phyloP scores from a whole-genome alignment of 352 stramenopile genomes.

The Phytophthora brassicae region DNA sequence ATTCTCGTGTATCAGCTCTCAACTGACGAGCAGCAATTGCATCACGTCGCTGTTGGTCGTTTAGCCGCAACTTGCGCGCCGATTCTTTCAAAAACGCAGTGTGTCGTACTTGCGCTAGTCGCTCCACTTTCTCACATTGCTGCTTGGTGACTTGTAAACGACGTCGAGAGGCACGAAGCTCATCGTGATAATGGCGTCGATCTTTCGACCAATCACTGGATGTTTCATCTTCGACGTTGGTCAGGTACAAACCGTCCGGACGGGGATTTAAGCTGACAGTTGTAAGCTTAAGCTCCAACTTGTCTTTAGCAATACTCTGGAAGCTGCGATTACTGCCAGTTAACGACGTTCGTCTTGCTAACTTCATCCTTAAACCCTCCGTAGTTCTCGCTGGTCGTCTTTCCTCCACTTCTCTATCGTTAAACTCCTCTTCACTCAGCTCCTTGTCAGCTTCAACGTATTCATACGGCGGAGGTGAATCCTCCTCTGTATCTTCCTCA shows the following conservation, averaged over 20 bases:
- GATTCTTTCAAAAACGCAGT: conserved; percentile 39
- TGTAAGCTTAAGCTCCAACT: conserved; percentile 36
- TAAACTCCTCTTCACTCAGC: not conserved
- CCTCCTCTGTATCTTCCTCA: conserved; percentile 10
- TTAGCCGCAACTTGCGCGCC: conserved; percentile 12
- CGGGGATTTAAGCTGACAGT: conserved; percentile 23
- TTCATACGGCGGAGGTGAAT: conserved; percentile 29
- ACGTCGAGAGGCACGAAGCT: conserved; percentile 46
- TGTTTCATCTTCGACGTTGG: not conserved
- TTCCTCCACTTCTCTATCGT: not conserved
- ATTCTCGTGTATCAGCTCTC: conserved; percentile 58
- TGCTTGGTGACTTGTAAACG: conserved; percentile 42
- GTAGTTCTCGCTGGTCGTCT: not conserved
- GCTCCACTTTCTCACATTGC: conserved; percentile 39
- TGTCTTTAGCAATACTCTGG: conserved; percentile 3
- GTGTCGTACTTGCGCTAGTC: conserved; percentile 39
- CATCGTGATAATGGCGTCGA: conserved; percentile 35
- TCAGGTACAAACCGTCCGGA: conserved; percentile 10
- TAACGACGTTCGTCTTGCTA: not conserved
- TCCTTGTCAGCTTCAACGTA: conserved; percentile 7
- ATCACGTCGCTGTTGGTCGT: conserved; percentile 40
- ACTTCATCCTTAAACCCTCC: not conserved
- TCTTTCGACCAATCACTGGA: conserved; percentile 51
- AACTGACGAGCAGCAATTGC: conserved; percentile 49
- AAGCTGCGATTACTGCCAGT: conserved; percentile 15